Conservation (phyloP, 2,329 filamentous ascomycete genomes). For the Phialophora expanda region DNA sequence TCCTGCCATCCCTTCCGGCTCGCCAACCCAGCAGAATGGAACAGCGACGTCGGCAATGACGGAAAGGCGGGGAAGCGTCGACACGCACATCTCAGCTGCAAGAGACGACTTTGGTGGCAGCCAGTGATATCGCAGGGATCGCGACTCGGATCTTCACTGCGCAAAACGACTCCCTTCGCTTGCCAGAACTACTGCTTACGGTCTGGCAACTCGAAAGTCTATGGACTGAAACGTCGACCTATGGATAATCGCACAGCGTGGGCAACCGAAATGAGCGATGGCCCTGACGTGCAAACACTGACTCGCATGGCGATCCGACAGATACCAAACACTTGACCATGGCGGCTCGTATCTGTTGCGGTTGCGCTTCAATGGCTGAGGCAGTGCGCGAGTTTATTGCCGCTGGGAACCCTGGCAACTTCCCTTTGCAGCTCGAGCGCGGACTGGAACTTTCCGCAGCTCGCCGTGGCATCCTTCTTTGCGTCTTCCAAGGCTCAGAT, state of each 20-base stretch:
- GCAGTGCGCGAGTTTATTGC: neutral
- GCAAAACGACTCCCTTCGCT: neutral
- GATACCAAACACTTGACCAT: neutral
- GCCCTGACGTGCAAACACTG: neutral
- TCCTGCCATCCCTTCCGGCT: neutral
- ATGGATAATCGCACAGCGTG: neutral
- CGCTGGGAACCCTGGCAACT: neutral
- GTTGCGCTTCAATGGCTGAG: neutral
- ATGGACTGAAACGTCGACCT: neutral
- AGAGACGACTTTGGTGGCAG: neutral
- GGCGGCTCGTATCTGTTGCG: neutral
- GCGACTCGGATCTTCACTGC: neutral
- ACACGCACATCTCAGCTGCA: neutral
- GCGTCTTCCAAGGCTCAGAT: neutral
- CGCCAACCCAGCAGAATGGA: neutral
- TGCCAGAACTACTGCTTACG: neutral
- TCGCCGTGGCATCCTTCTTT: neutral
- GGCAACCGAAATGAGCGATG: neutral
- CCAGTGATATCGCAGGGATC: neutral
- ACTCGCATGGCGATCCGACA: neutral
- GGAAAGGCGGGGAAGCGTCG: neutral
- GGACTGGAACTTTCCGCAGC: neutral
- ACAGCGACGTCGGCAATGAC: neutral
- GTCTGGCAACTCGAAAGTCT: neutral
- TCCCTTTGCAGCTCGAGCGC: neutral